Base-by-base conservation (phyloP, 1,284 basidiomycete species). In the Taiwanofungus camphoratus region DNA sequence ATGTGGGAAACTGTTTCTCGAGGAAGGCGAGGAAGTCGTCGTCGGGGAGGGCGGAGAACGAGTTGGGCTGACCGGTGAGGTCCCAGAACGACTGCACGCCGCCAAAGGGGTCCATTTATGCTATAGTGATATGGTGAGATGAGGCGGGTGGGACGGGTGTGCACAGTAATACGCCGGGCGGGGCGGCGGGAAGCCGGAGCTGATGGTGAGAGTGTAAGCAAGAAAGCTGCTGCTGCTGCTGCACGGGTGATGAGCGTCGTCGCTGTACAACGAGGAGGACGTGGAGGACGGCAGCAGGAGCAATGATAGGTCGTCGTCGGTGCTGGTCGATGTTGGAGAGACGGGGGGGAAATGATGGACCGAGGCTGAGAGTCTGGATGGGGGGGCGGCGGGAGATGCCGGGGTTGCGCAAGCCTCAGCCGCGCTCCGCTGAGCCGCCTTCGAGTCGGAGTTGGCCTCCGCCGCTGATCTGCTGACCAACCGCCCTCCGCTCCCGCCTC, bases 21-120 rank as follows among this genome's bases (percentile, higher is more conserved):
- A 89, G 72, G 41, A 88, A 71, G 13, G 81, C 77, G 42, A 89
- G 76, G 53, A 89, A 87, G 63, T 87, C 85, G 56, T 82, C 78
- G 56, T 87, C 85, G 22, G 78, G 71, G 39, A 87, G 65, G 39
- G 79, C 75, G n/a, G 80, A 71, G 67, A 81, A 78, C 16, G 63
- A 56, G 39, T 74, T 67, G 7, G 77, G 64, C 13, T 76, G 65
- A 52, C 79, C 76, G 2, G 79, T 68, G 41, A 84, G 66, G 54
- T 87, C 82, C 84, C 85, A 87, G 59, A 84, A 72, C 19, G 76
- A 69, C 45, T 62, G 54, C 38, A 64, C 20, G 32, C 61, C 48
- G 15, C 55, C 46, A 43, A 62, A 61, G 46, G 60, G 55, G 41
- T 65, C 62, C 67, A 68, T 68, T 40, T 58, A 49, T 46, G 44